Evolutionary conservation across 257 asterid species (phyloP), one percentile per base, ranked within the genome.

Genomic region (Solanum lignicaule): DNA sequence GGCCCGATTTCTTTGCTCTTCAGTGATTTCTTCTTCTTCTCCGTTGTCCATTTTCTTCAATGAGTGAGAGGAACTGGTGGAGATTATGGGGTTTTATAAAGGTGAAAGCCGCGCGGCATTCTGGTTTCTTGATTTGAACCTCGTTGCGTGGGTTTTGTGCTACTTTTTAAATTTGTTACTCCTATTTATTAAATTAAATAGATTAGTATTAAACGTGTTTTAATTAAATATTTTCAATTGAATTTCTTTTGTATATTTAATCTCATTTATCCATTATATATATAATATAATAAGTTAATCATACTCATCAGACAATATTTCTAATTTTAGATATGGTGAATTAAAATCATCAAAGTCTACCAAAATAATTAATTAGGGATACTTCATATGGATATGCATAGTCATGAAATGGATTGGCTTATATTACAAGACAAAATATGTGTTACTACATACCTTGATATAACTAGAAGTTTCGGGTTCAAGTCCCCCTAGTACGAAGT

Each of bases 1-100:
- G 52, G 97, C 95, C 62, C 98, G 93, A 39, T 88, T 90, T 29
- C 97, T 90, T 85, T 97, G 98, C 83, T 93, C 98, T 71, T 95
- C 98, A 23, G 98, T 95, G 91, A 95, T 90, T 89, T 92, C 84
- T 46, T 88, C 90, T 39, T 38, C 66, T 20, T 58, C 90, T 46
- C 69, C 31, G 9, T 1, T 41, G 2, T 9, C 74, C 84, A 75
- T 83, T 38, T 41, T 32, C 20, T 16, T 13, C 60, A 55, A 52
- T 12, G 36, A 32, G 81, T n/a, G 25, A 32, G 33, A 48, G 43
- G 88, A 35, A 76, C 60, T 88, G 15, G 69, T 15, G 85, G 29
- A 41, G 25, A 73, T 21, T 20, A 55, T 18, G 65, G 62, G 62
- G 23, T 52, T 18, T 52, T 52, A 55, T 55, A 20, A 20, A 55